Percentiles rank a stretch among this genome's conserved stretches.
Evolutionary conservation across 768 basidiomycete genomes (phyloP).

Genomic region (Phaeotremella fagi): DNA sequence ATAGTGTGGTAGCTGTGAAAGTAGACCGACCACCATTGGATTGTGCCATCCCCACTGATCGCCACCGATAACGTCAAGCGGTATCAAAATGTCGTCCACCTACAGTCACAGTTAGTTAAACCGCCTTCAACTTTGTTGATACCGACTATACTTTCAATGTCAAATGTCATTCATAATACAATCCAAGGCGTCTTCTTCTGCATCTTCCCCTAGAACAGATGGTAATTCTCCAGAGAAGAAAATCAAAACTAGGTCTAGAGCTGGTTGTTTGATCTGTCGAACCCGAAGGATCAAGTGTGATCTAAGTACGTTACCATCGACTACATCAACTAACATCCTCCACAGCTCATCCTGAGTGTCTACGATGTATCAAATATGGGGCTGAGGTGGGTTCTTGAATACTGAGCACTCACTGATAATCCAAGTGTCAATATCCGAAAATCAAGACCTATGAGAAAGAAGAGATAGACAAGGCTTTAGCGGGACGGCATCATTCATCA

Average conservation of each 20-base stretch:
- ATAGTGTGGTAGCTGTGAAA: too few relatives aligned
- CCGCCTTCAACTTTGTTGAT: too few relatives aligned
- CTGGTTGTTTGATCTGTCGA: constrained; percentile 19
- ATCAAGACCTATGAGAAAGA: constrained; percentile 22
- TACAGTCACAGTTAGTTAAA: too few relatives aligned
- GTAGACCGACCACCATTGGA: too few relatives aligned
- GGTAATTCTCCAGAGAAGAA: too few relatives aligned
- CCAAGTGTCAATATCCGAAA: constrained; percentile 24
- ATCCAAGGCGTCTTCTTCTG: too few relatives aligned
- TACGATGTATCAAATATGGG: constrained; percentile 15
- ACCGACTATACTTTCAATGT: too few relatives aligned
- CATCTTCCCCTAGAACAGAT: too few relatives aligned
- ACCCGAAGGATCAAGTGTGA: constrained; percentile 19
- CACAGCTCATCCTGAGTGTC: constrained; percentile 9
- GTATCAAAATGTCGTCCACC: too few relatives aligned
- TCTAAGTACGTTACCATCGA: constrained; percentile 8
- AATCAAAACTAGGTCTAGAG: constrained; percentile 3
- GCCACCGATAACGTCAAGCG: too few relatives aligned
- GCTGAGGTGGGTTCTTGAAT: constrained; percentile 7
- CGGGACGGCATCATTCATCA: constrained; percentile 8
- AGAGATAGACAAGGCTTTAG: constrained; percentile 9
- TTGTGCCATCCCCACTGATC: too few relatives aligned
- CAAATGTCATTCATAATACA: too few relatives aligned
- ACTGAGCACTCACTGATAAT: background rate
- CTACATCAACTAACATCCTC: background rate